Evolutionary conservation across 2,329 filamentous ascomycete genomes (phyloP).

Genomic region (Aspergillus calidoustus): DNA sequence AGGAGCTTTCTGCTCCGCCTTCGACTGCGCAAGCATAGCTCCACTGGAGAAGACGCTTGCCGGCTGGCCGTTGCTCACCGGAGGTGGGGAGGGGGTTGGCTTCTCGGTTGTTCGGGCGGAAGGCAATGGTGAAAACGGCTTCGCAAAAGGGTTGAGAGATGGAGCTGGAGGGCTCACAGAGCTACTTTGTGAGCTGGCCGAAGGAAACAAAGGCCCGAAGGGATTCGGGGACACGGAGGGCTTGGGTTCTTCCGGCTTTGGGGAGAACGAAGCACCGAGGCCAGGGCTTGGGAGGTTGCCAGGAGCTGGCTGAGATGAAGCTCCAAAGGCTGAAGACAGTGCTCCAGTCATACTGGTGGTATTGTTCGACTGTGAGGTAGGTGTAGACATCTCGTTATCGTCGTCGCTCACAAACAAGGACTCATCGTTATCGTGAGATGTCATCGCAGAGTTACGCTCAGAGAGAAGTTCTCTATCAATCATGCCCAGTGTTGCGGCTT

Average conservation of each 20-base stretch:
- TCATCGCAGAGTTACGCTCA: constrained; percentile 27
- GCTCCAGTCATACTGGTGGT: constrained; percentile 15
- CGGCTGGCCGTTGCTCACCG: background rate
- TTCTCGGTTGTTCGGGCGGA: constrained; percentile 6
- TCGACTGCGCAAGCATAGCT: background rate
- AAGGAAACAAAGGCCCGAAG: constrained; percentile 12
- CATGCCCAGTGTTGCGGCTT: constrained; percentile 56
- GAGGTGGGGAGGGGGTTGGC: background rate
- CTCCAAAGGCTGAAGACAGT: constrained; percentile 26
- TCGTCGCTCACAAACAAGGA: constrained; percentile 45
- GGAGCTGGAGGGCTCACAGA: constrained; percentile 3
- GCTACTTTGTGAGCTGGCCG: background rate
- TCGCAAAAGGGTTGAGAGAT: constrained; percentile 21
- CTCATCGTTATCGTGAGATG: constrained; percentile 36
- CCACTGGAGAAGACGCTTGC: background rate
- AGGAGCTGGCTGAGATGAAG: constrained; percentile 22
- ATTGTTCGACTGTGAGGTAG: constrained; percentile 23
- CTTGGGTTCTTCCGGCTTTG: constrained; percentile 13
- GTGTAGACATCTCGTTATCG: constrained; percentile 36
- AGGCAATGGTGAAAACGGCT: constrained; percentile 9
- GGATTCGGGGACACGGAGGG: constrained; percentile 18
- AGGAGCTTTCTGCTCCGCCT: constrained; percentile 1
- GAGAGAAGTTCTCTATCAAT: constrained; percentile 49
- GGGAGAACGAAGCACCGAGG: constrained; percentile 7
- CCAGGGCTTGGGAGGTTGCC: background rate